Evolutionary conservation across 2,329 filamentous ascomycete genomes (phyloP), one percentile per base, ranked within the genome.

Genomic region (Ascochyta fabae): DNA sequence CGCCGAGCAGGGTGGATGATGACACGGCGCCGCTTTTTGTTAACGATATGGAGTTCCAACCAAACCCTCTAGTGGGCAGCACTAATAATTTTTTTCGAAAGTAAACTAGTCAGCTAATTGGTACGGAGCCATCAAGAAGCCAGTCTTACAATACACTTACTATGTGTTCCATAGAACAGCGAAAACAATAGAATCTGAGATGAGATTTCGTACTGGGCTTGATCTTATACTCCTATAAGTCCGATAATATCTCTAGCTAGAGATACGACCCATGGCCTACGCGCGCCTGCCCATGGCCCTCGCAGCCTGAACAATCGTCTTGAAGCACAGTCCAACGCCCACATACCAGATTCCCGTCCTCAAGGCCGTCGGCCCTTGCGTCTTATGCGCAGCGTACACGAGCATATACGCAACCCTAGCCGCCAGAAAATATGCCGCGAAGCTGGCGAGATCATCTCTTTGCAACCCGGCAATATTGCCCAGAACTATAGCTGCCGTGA

Each of bases 21-120:
- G 75, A 78, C 34, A 68, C 66, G 15, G 62, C 67, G 27, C 72
- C 72, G 12, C 65, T 79, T 4, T 62, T 67, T 48, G 59, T 60
- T 2, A 74, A 76, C 26, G 77, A 78, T 27, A 78, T 77, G 47
- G 80, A 83, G 62, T 72, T 77, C 57, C 80, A 83, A 62, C 78
- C 79, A 3, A 81, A 78, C 59, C 80, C 79, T 1, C 76, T 81
- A 53, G 77, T 72, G 56, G 78, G 60, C 35, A 66, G 59, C 40
- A 27, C 44, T 34, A 67, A 43, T 23, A 67, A 42, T 45, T 39
- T 70, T 23, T 68, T 71, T 31, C 58, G 55, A 35, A 67, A 62
- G 48, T 65, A 39, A 29, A 1, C 6, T 4, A 16, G 41, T 34
- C 19, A 2, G 13, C 24, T 35, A 39, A n/a, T 9, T 35, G 33